A percentile compares a stretch with the other conserved stretches of the same genome.
Evolutionary conservation across 2,329 filamentous ascomycete genomes (phyloP).

Genomic region (Monosporascus cannonballus): DNA sequence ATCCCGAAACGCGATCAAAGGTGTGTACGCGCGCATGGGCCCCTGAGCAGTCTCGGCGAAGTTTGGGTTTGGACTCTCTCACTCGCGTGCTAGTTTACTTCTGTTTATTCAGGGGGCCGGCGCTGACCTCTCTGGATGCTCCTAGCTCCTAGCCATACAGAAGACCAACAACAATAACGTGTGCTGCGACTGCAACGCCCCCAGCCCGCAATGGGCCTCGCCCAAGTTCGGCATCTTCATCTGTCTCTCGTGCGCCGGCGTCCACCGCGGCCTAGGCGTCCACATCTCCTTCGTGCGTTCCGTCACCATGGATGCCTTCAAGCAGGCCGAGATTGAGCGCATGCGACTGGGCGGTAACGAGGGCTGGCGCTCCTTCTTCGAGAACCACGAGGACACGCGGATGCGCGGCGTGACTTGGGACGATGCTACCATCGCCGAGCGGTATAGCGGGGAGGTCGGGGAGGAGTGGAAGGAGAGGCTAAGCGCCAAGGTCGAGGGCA

Average conservation of each 20-base stretch:
- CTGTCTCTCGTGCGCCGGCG: slow-evolving; percentile 91
- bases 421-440: slow-evolving; percentile 80
- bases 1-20: slow-evolving; percentile 94
- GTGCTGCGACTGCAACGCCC: slow-evolving; percentile 93
- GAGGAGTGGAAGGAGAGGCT: slow-evolving; percentile 95
- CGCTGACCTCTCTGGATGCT: slow-evolving; percentile 7
- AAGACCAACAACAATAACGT: slow-evolving; percentile 82
- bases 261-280: slow-evolving; percentile 89
- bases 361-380: slow-evolving; percentile 82
- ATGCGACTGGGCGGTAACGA: slow-evolving; percentile 93
- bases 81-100: not conserved
- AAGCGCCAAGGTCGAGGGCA: slow-evolving; percentile 79
- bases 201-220: slow-evolving; percentile 94
- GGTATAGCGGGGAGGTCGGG: slow-evolving; percentile 83
- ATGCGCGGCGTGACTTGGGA: slow-evolving; percentile 70
- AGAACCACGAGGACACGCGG: slow-evolving; percentile 60
- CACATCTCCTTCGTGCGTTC: slow-evolving; percentile 98
- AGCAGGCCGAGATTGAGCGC: slow-evolving; percentile 81
- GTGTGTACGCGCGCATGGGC: slow-evolving; percentile 38
- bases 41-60: not conserved
- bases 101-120: not conserved
- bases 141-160: slow-evolving; percentile 80
- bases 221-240: slow-evolving; percentile 99
- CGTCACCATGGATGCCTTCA: slow-evolving; percentile 99
- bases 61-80: too few species aligned